A percentile compares a stretch with the other conserved stretches of the same genome.
Evolutionary conservation across 352 stramenopile species (phyloP).

Genomic region (Thraustochytrium striatum): DNA sequence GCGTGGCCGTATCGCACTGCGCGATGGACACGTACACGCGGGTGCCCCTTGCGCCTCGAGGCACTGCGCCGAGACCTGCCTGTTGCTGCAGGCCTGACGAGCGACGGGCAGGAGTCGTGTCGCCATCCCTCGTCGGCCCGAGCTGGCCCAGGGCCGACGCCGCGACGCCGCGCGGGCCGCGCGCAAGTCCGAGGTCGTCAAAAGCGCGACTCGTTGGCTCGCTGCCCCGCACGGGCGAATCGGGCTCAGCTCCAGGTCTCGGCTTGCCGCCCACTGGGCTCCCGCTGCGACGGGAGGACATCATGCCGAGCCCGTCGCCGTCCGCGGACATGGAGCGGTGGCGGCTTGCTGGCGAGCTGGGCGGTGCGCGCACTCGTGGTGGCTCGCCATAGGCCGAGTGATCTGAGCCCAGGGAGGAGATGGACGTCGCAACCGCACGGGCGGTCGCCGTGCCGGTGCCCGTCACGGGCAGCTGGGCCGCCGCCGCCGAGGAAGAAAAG

Average conservation of each 20-base stretch:
- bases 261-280: too few species aligned
- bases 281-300: too few species aligned
- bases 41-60: background rate
- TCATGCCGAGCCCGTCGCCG: too few species aligned
- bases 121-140: background rate
- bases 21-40: conserved; percentile 23
- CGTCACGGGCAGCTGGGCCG: background rate
- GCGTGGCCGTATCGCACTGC: conserved; percentile 1
- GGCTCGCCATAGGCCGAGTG: background rate
- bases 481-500: background rate
- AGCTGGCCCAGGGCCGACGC: background rate
- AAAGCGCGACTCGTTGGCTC: too few species aligned
- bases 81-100: background rate
- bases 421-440: background rate
- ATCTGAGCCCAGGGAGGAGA: too few species aligned
- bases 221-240: too few species aligned
- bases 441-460: background rate
- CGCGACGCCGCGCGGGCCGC: background rate
- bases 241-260: too few species aligned
- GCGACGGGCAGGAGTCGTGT: too few species aligned
- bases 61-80: background rate
- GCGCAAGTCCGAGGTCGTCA: background rate
- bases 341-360: too few species aligned
- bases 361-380: too few species aligned
- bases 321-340: too few species aligned